phyloP scores from a whole-genome alignment of 2,329 filamentous ascomycete species.

The Epichloe gansuensis region DNA sequence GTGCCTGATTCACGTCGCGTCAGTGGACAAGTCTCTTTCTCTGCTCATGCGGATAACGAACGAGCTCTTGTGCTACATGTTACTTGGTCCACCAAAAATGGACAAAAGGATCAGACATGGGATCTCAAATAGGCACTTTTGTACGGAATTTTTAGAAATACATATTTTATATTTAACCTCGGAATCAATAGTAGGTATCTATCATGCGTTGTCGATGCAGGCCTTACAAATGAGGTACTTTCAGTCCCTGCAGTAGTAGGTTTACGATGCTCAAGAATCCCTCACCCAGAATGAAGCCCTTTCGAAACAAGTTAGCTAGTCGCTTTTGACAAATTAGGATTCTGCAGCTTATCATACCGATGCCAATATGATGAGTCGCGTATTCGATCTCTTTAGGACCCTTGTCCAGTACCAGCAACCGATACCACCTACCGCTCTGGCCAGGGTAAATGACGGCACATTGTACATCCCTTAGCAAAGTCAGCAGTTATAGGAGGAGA shows the following conservation, averaged over 20 bases:
- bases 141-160: not conserved
- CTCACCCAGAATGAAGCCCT: constrained; percentile 84
- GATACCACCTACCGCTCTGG: constrained; percentile 67
- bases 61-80: constrained; percentile 53
- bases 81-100: constrained; percentile 41
- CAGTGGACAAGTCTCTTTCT: constrained; percentile 56
- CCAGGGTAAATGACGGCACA: constrained; percentile 87
- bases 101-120: constrained; percentile 37
- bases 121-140: constrained; percentile 26
- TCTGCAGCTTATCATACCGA: constrained; percentile 31
- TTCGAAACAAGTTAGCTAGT: constrained; percentile 14
- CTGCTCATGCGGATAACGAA: constrained; percentile 55
- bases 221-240: constrained; percentile 56
- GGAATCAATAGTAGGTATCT: not conserved
- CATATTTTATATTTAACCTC: no score
- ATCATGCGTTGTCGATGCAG: not conserved
- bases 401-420: constrained; percentile 64
- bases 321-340: not conserved
- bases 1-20: constrained; percentile 45
- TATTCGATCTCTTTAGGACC: constrained; percentile 42
- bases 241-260: constrained; percentile 62
- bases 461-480: constrained; percentile 73
- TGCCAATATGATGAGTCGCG: constrained; percentile 79
- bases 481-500: not conserved
- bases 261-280: constrained; percentile 88